These are phyloP conservation scores for Sesbania bispinosa DNA, from an alignment of 306 rosid genomes.

Conservation along the genomic window DNA sequence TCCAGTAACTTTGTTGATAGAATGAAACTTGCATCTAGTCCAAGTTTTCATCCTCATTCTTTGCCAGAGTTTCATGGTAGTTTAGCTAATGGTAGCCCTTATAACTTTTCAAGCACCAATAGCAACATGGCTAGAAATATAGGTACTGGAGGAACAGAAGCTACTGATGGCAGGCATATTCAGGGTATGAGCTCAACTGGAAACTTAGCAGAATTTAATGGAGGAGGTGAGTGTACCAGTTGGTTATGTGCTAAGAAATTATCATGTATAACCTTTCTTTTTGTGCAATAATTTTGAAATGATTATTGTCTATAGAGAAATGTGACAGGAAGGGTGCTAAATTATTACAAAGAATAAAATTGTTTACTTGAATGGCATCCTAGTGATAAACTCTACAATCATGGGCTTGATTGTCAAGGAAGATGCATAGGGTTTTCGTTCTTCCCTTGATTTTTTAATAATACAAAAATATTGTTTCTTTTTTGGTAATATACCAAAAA, in stretches of 20 bases:
- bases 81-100: constrained; percentile 50
- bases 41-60: constrained; percentile 64
- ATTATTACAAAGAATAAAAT: not conserved
- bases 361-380: constrained; percentile 4
- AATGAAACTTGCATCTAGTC: constrained; percentile 41
- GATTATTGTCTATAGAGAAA: not conserved
- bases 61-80: constrained; percentile 63
- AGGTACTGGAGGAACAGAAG: constrained; percentile 50
- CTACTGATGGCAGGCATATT: constrained; percentile 47
- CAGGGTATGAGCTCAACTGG: constrained; percentile 47
- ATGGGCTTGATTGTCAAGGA: not conserved
- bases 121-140: constrained; percentile 41
- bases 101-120: constrained; percentile 40
- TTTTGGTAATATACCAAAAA: not conserved
- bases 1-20: constrained; percentile 46
- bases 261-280: not conserved
- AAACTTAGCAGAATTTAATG: constrained; percentile 51
- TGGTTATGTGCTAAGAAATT: constrained; percentile 5
- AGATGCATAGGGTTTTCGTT: not conserved
- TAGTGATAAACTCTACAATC: not conserved
- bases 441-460: not conserved
- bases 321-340: not conserved
- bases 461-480: not conserved
- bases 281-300: constrained; percentile 18
- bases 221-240: constrained; percentile 53